Evolutionary conservation across 1,284 basidiomycete species (phyloP), one percentile per base, ranked within the genome.

Genomic region (Pseudozyma pruni): DNA sequence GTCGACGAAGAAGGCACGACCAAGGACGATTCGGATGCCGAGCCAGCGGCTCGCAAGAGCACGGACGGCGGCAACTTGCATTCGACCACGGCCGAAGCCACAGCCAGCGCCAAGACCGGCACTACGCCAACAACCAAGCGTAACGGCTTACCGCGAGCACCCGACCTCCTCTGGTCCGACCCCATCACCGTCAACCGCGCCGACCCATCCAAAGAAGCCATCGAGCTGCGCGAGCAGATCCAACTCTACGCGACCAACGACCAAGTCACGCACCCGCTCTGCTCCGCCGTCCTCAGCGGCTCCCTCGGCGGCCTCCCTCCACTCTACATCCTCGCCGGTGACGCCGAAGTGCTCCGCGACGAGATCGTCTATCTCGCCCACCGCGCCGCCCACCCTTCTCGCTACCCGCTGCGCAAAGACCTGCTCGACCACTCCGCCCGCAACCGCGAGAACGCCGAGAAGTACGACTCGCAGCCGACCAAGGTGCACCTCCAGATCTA

Each of bases 301-400:
- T 94, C 94, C 77, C 86, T 98, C 8, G 95, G 95, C 8, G 94
- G 94, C 1, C 83, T 98, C 0, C 93, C 93, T 1, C 94, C 95
- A 3, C 81, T 98, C 45, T 85, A 93, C 45, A 85, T 98, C 70
- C 89, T 95, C 11, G 85, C 83, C 1, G 90, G 95, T 33, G 91
- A 98, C 73, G 90, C 90, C 72, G 95, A 98, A 83, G 93, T 97
- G 0, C 83, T 98, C 38, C 72, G 78, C 44, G 95, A 98, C 78
- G 94, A 98, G 83, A 90, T 93, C 43, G 88, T 97, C 34, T 98
- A 81, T 51, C 14, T 85, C 6, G 94, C 95, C 0, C 94, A 98
- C 80, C 93, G 91, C 75, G 95, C 95, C 13, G 92, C 92, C 2
- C 84, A 92, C 79, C 95, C 95, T 0, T 87, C 88, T 0, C 85